phyloP scores from a whole-genome alignment of 305 asterid genomes.

The Vinca major region DNA sequence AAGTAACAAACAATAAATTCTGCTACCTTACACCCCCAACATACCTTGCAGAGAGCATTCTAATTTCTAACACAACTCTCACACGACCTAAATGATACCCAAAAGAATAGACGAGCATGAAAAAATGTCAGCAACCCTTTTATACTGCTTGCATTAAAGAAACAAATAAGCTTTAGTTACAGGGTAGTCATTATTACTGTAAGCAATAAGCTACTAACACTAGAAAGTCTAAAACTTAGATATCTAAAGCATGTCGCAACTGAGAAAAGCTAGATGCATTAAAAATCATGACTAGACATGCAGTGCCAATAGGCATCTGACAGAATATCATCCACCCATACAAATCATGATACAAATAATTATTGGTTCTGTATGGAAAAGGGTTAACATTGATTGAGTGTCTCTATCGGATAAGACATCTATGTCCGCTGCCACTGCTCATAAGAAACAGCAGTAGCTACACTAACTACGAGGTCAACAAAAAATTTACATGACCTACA shows the following conservation, averaged over 20 bases:
- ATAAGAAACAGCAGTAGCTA: background rate
- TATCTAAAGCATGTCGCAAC: background rate
- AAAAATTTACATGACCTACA: background rate
- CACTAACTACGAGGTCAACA: background rate
- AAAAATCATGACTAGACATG: background rate
- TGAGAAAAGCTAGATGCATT: background rate
- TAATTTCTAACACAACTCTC: background rate
- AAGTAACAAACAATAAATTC: background rate
- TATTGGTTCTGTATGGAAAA: background rate
- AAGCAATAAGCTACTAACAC: background rate
- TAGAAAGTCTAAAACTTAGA: background rate
- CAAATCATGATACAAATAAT: background rate
- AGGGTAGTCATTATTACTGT: too few relatives aligned
- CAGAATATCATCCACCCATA: background rate
- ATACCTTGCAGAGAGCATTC: background rate
- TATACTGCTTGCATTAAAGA: background rate
- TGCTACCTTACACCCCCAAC: background rate
- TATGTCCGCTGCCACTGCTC: background rate
- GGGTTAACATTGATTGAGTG: background rate
- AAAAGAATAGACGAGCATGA: background rate
- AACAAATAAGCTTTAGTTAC: background rate
- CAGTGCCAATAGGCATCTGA: background rate
- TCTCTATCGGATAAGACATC: background rate
- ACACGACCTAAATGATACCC: background rate
- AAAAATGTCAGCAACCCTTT: background rate